A percentile compares a stretch with the other conserved stretches of the same genome.
These are phyloP conservation scores for Phytophthora cryptogea DNA, from an alignment of 352 stramenopile species.

Conservation along the genomic window DNA sequence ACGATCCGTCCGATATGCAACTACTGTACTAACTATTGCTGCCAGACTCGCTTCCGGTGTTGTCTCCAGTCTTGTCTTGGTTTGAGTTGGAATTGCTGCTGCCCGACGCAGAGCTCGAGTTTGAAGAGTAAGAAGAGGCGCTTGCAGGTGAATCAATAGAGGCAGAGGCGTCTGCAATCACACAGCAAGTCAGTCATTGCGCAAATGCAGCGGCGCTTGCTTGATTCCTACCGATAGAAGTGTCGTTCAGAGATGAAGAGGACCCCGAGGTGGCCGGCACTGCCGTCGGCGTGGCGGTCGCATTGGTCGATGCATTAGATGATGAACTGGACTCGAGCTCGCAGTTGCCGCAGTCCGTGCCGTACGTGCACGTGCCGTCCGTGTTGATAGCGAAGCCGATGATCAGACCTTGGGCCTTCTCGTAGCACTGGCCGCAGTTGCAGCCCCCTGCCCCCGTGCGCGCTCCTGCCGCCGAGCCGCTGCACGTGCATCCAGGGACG, in stretches of 20 bases:
- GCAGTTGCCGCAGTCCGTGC: conserved; percentile 36
- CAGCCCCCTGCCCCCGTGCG: conserved; percentile 32
- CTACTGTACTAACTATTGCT: conserved; percentile 14
- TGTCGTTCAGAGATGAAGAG: conserved; percentile 2
- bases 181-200: neutral
- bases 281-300: conserved; percentile 6
- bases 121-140: conserved; percentile 7
- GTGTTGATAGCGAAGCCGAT: conserved; percentile 34
- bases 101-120: conserved; percentile 9
- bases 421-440: conserved; percentile 50
- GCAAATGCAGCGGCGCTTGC: neutral
- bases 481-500: conserved; percentile 34
- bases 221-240: conserved; percentile 19
- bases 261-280: neutral
- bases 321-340: conserved; percentile 15
- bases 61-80: conserved; percentile 5
- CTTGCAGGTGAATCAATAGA: conserved; percentile 8
- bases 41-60: conserved; percentile 7
- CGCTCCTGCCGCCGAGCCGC: conserved; percentile 25
- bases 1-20: neutral
- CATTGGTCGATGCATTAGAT: conserved; percentile 1
- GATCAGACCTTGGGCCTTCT: conserved; percentile 28
- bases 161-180: conserved; percentile 7
- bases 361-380: conserved; percentile 35
- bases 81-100: conserved; percentile 18